phyloP scores from a whole-genome alignment of 2,329 filamentous ascomycete species.

The Colletotrichum phormii region DNA sequence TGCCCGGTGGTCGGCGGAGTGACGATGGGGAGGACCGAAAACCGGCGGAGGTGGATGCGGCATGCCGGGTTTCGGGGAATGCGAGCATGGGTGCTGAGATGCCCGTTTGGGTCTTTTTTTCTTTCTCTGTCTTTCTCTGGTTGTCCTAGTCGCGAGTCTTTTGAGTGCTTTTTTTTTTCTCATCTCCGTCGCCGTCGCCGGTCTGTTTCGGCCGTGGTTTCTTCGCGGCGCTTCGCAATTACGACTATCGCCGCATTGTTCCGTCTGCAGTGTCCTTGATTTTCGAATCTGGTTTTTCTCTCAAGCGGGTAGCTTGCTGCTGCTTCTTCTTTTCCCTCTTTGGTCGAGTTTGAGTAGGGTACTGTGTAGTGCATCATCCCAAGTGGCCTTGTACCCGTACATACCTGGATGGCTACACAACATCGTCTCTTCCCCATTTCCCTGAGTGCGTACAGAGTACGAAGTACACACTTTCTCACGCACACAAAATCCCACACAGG shows the following conservation, averaged over 20 bases:
- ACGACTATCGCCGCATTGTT: constrained; percentile 28
- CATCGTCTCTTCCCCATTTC: background rate
- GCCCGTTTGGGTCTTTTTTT: constrained; percentile 12
- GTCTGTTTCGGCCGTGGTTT: constrained; percentile 25
- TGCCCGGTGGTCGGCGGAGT: constrained; percentile 35
- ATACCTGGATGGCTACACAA: background rate
- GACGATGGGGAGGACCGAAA: constrained; percentile 36
- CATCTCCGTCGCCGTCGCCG: constrained; percentile 7
- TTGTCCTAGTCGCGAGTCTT: background rate
- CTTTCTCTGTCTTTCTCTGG: background rate
- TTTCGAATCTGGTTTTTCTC: background rate
- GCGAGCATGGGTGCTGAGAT: constrained; percentile 21
- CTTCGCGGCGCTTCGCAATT: constrained; percentile 27
- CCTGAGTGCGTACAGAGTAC: background rate
- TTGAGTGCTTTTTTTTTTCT: background rate
- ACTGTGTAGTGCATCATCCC: background rate
- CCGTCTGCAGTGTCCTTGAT: background rate
- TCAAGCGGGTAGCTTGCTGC: constrained; percentile 8
- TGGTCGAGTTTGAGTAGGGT: background rate
- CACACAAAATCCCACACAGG: background rate
- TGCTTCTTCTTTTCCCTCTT: background rate
- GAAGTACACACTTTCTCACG: background rate
- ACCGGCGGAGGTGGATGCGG: constrained; percentile 33
- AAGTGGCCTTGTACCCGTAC: constrained; percentile 7
- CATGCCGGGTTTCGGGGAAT: constrained; percentile 37